Evolutionary conservation across 2,329 filamentous ascomycete genomes (phyloP), one percentile per base, ranked within the genome.

Genomic region (Scopulariopsis brevicaulis): DNA sequence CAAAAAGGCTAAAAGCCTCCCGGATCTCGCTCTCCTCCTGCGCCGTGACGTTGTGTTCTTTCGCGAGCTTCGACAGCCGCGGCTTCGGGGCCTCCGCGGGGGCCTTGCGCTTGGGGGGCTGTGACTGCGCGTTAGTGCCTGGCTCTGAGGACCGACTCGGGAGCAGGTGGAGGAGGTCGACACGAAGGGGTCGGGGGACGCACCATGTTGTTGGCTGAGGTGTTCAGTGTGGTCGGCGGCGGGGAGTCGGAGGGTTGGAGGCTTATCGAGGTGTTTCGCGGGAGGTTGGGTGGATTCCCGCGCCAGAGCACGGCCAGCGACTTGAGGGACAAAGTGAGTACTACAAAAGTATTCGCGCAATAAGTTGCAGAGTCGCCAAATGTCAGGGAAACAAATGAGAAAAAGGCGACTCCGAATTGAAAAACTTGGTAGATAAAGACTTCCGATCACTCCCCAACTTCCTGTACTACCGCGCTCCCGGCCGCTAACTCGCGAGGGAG

Each of bases 21-120:
- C 84, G 85, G 68, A 99, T 96, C 73, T 96, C 91, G 64, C 82
- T 80, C 73, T 97, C 93, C 73, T 96, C 87, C 62, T 87, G 83
- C 48, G 85, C 87, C 15, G 84, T 86, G 67, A 97, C 84, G 70
- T 91, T 86, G 79, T 96, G 85, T 68, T 96, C 90, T 73, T 92
- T 93, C 34, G 93, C 93, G 65, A 96, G 89, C 71, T 91, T 95
- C 60, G 92, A 96, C 66, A 84, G 84, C 62, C 88, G 87, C 58
- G 77, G 73, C 60, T 57, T 61, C 56, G 66, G 62, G 68, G 67
- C 63, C 20, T 69, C 59, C 34, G 67, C 59, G 56, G 69, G 67
- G 53, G 69, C 61, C 65, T 78, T 80, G 65, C 79, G 78, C 69
- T 79, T 80, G n/a, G 79, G 74, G 63, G 79, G 78, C 77, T 82